Base-by-base conservation (phyloP, 371 early-diverging fungal genomes). In the Actinomortierella ambigua region DNA sequence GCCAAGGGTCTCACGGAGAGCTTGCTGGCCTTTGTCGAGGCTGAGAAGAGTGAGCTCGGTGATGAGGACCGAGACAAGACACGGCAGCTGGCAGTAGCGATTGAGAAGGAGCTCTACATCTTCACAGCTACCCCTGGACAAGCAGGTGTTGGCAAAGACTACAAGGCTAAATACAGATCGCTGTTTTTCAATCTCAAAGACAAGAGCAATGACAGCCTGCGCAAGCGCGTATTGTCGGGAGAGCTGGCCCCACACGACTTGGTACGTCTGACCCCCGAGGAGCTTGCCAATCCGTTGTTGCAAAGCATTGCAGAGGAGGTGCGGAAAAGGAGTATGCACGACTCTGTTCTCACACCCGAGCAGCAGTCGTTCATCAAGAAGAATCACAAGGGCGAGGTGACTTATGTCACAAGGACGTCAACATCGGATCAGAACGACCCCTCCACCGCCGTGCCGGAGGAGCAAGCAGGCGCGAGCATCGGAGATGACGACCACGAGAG, bases 101-200 rank as follows among this genome's bases (percentile, higher is more conserved):
- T 73, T 23, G 75, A 73, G 49, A 73, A 67, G 55, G 75, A 73
- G 40, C 56, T 73, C 11, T 73, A 73, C 46, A 47, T 57, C 51
- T 63, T 57, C 22, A 66, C 75, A 9, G 75, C 75, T 1, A 63
- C 75, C 3, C 75, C 75, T 13, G 75, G 75, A 13, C 67, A 60
- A 40, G 46, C 63, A 1, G 75, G 64, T 13, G 66, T 80, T 65
- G 86, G 83, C 2, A 81, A 81, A 49, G 78, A 81, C 51, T 94
- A 94, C 79, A 92, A 91, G 79, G 77, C 79, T 63, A 91, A 90
- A 76, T 89, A 87, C 65, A 76, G 94, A 43, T 86, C 87, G 0
- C 65, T 94, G 24, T 73, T 87, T 50, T 88, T 88, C 77, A 92
- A 91, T 68, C 77, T 94, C 24, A 90, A 88, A 61, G 92, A 92